Evolutionary conservation across 805 yeast genomes (phyloP).

Genomic region (Ogataea nitratoaversa): DNA sequence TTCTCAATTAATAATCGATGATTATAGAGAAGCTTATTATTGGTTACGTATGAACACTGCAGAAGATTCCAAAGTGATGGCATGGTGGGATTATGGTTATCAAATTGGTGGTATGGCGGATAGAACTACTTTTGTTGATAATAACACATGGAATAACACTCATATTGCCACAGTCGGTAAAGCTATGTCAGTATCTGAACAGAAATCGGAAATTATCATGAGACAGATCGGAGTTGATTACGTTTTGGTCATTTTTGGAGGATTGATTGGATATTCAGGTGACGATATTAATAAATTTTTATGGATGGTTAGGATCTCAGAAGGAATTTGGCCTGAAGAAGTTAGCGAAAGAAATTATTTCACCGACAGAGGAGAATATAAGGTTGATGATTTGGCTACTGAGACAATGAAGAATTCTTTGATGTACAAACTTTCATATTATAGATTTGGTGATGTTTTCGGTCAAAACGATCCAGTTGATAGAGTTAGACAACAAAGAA

Average conservation of each 20-base stretch:
- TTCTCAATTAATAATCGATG: conserved; percentile 79
- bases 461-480: conserved; percentile 63
- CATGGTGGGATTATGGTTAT: conserved; percentile 99
- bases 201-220: conserved; percentile 81
- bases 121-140: conserved; percentile 95
- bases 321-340: conserved; percentile 99
- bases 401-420: conserved; percentile 82
- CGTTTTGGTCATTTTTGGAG: conserved; percentile 90
- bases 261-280: conserved; percentile 87
- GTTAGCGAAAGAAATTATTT: conserved; percentile 80
- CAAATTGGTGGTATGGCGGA: conserved; percentile 99
- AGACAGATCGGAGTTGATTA: conserved; percentile 93
- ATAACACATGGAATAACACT: conserved; percentile 99
- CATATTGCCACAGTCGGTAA: conserved; percentile 99
- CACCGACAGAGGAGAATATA: conserved; percentile 82
- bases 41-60: conserved; percentile 98
- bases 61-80: conserved; percentile 92
- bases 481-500: conserved; percentile 80
- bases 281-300: conserved; percentile 94
- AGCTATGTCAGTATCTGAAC: conserved; percentile 91
- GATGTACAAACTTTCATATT: conserved; percentile 92
- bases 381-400: conserved; percentile 78
- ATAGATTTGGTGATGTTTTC: conserved; percentile 73
- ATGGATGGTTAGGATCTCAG: conserved; percentile 99
- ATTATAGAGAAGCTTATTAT: conserved; percentile 97